Evolutionary conservation across 1,139 yeast genomes (phyloP), one percentile per base, ranked within the genome.

Genomic region (Kurtzmaniella quercitrusa): DNA sequence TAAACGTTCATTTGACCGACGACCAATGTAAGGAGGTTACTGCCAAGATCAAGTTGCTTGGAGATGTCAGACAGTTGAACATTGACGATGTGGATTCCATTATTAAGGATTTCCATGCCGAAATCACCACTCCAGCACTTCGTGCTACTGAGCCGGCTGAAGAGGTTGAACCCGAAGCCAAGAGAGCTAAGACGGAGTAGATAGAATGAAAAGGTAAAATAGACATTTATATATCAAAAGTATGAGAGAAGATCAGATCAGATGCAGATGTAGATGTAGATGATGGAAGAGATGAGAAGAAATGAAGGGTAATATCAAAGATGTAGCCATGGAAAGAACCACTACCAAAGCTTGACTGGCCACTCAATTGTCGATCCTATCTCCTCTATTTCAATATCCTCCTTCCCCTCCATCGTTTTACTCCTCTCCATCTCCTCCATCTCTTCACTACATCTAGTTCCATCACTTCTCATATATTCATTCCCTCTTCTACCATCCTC

Each of bases 11-110:
- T 58, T 77, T 93, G 64, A 82, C 93, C 45, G 98, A 93, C 62
- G 93, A 83, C 56, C 98, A 93, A 74, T 78, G 87, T 70, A 93
- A 93, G 78, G 96, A 89, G 65, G 95, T 93, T 52, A 93, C 98
- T 39, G 76, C 77, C 54, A 91, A 91, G 78, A 90, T 93, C 67
- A 93, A 93, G 78, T 76, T 82, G 68, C 78, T 93, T 62, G 98
- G 98, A 56, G 98, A 93, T 63, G 90, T 93, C 45, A 84, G 98
- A 71, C 93, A 89, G 52, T 79, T 93, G 63, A 89, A 86, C 65
- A 91, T 93, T 57, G 98, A 93, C 62, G 98, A 93, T 70, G 98
- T 93, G 45, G 98, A 93, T 67, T 89, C 97, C 38, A 89, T 93
- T 58, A 91, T 93, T 65, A 89, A 91, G 70, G 95, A 90, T 55